Percentiles rank a stretch among this genome's conserved stretches.
These are phyloP conservation scores for Daldinia childiae DNA, from an alignment of 495 filamentous ascomycete species.

Conservation along the genomic window DNA sequence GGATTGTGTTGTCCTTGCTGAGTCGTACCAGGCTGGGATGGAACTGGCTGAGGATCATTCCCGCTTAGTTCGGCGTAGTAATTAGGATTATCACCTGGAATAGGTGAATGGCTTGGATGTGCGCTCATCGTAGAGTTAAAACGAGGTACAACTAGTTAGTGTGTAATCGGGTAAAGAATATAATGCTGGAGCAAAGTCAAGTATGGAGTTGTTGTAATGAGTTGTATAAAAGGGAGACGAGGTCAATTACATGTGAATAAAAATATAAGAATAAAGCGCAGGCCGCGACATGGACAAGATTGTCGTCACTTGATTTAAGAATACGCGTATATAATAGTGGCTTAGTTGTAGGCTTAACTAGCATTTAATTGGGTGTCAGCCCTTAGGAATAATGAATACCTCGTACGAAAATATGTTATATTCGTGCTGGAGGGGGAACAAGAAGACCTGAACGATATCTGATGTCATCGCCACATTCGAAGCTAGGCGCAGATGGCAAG, in stretches of 20 bases:
- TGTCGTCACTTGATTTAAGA: background rate
- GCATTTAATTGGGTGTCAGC: no score
- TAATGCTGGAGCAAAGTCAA: background rate
- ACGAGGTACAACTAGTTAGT: no score
- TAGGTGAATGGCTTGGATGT: constrained; percentile 30
- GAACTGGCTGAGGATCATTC: constrained; percentile 20
- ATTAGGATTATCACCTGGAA: constrained; percentile 28
- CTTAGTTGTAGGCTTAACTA: no score
- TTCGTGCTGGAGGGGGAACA: background rate
- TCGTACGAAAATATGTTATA: no score
- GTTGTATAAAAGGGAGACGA: background rate
- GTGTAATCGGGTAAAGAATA: background rate
- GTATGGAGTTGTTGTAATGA: background rate
- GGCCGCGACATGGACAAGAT: background rate
- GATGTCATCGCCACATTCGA: constrained; percentile 32
- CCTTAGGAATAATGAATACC: background rate
- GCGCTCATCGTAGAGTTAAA: constrained; percentile 26
- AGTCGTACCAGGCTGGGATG: constrained; percentile 9
- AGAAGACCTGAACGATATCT: constrained; percentile 2
- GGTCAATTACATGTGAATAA: background rate
- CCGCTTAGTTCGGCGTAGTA: constrained; percentile 28
- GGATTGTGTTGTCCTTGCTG: constrained; percentile 19
- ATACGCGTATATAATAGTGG: background rate
- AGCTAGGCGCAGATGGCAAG: background rate
- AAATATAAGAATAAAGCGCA: background rate